phyloP scores from a whole-genome alignment of 2,329 filamentous ascomycete genomes.

The Botryotinia calthae region DNA sequence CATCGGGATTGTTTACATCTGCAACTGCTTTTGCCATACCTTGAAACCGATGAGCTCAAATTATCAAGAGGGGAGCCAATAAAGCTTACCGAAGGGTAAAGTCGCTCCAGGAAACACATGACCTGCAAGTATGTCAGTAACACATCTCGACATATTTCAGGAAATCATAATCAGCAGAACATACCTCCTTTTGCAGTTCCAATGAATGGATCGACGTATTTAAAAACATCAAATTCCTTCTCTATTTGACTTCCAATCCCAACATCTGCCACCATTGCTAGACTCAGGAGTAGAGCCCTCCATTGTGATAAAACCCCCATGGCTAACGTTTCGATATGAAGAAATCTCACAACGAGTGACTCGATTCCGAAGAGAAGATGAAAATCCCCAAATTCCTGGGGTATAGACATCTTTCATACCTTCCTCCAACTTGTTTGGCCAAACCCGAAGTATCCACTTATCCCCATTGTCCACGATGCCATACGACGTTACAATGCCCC shows the following conservation, averaged over 20 bases:
- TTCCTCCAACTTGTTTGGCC: neutral
- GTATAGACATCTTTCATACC: constrained; percentile 3
- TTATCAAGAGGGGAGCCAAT: neutral
- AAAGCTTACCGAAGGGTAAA: constrained; percentile 47
- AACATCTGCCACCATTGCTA: neutral
- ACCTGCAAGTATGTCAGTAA: constrained; percentile 23
- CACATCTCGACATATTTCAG: too few species aligned
- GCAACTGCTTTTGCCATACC: constrained; percentile 50
- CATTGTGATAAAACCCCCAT: neutral
- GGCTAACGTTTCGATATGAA: neutral
- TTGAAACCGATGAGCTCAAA: constrained; percentile 40
- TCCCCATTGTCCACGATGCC: neutral
- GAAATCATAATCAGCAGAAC: neutral
- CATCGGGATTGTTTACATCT: constrained; percentile 49
- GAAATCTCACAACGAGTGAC: neutral
- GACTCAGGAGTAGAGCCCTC: neutral
- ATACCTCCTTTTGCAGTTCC: constrained; percentile 52
- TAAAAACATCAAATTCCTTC: constrained; percentile 39
- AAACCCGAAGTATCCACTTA: neutral
- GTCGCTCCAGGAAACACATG: constrained; percentile 58
- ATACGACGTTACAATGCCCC: constrained; percentile 19
- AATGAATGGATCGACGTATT: constrained; percentile 52
- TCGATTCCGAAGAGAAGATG: neutral
- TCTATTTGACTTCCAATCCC: constrained; percentile 8
- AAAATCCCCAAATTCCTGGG: neutral